Base-by-base conservation (phyloP, 31 red algal genomes). In the Asparagopsis taxiformis region DNA sequence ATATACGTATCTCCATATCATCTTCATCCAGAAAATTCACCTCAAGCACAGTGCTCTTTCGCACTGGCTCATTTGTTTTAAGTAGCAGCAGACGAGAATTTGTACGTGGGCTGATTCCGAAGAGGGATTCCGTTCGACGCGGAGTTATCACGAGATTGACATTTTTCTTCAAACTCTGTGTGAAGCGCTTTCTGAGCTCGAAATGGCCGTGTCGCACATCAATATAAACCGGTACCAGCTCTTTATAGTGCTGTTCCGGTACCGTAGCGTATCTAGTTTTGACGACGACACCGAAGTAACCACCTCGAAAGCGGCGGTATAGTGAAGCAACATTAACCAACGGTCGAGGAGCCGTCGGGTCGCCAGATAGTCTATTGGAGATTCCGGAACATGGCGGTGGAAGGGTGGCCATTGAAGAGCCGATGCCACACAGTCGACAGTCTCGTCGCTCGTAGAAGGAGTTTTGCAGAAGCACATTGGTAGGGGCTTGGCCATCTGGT, bases 391-490 rank as follows among this genome's bases (percentile, higher is more conserved):
- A 81, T 1, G 75, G 85, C 26, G 31, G 36, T 3, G 60, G 59
- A 31, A 71, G 35, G 16, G 48, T 46, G 17, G 52, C 33, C 1
- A 60, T 63, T n/a, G 50, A 43, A 16, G 25, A n/a, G 17, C 69
- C 59, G 0, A 61, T 26, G 11, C 77, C 87, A 59, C 87, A 91
- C 44, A 91, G 51, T 13, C 63, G 54, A 59, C 87, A 91, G 26
- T 54, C 55, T 16, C 87, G 76, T 23, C 87, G 69, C 55, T 91
- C 87, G 49, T 69, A 81, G 54, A 91, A 91, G 22, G 87, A 77
- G 64, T 83, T 91, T 28, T 77, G 69, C 36, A 62, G 7, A 4
- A 91, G n/a, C 33, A 91, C 19, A 20, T 70, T 55, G 4, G 59
- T 51, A 11, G 87, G 87, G 7, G 58, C 44, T 1, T 41, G 21